Base-by-base conservation (phyloP, 257 asterid genomes). In the Nicotiana attenuata region DNA sequence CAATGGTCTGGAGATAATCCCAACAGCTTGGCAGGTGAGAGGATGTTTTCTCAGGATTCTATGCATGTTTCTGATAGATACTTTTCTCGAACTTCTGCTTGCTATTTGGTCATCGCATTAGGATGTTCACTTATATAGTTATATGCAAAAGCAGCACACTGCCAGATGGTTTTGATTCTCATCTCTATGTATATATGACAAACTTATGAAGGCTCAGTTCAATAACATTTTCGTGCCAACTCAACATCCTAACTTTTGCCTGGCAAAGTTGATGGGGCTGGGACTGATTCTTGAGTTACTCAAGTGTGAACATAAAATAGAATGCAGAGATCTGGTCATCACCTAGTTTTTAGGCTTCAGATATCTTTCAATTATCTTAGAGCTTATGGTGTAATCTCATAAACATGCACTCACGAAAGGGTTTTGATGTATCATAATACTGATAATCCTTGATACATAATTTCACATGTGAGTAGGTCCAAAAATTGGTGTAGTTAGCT, bases 1-100 rank as follows among this genome's bases (percentile, higher is more conserved):
- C 94, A 96, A 69, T 96, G 98, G 99, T 96, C 98, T 71, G 99
- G 99, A 66, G 98, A 96, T 89, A 96, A 96, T 88, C 99, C 99
- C 41, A 96, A 96, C 93, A 96, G 99, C 90, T 87, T 96, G 80
- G 99, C 98, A 83, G 99, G 99, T 96, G 82, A 52, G 65, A 38
- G 50, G 55, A 71, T 26, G 0, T 82, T 80, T 64, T n/a, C 19
- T 14, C 20, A 50, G 5, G 47, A 26, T 65, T 80, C 82, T 38
- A 13, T 38, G 41, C 38, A 33, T 47, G 47, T 52, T 65, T 59
- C 59, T 38, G 26, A 78, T 61, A 3, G 80, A 13, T 28, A 41
- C 15, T 78, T 78, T 16, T 28, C 33, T 50, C 38, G 1, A 29
- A 1, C 50, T 66, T 66, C 50, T 66, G 71, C 22, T 78, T 59